Percentiles rank a stretch among this genome's conserved stretches.
phyloP scores from a whole-genome alignment of 2,329 filamentous ascomycete species.

The Fusarium tuaranense region DNA sequence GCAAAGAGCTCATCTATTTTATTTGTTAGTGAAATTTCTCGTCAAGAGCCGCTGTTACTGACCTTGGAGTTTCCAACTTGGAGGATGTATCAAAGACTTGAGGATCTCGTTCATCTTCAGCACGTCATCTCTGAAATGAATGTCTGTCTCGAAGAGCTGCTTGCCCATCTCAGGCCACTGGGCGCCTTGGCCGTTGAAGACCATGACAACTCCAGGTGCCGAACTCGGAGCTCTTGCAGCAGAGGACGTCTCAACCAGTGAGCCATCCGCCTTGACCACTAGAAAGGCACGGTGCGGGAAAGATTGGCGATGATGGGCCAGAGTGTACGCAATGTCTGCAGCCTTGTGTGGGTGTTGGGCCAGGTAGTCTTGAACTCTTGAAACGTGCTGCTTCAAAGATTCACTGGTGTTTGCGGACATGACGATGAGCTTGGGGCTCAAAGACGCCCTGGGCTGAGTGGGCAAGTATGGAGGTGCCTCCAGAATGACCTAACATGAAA shows the following conservation, averaged over 20 bases:
- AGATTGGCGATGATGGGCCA: background rate
- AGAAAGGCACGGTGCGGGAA: background rate
- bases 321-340: background rate
- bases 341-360: background rate
- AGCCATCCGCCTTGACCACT: background rate
- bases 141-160: background rate
- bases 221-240: background rate
- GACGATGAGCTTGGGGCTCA: background rate
- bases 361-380: background rate
- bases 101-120: background rate
- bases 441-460: background rate
- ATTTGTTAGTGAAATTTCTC: background rate
- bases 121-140: background rate
- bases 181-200: constrained; percentile 37
- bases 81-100: background rate
- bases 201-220: background rate
- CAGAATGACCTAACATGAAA: background rate
- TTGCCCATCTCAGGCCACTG: constrained; percentile 42
- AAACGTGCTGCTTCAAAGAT: background rate
- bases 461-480: background rate
- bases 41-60: background rate
- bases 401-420: background rate
- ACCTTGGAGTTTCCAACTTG: background rate
- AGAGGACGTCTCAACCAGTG: background rate
- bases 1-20: background rate